Evolutionary conservation across 495 filamentous ascomycete species (phyloP).

Genomic region (Podospora sp.): DNA sequence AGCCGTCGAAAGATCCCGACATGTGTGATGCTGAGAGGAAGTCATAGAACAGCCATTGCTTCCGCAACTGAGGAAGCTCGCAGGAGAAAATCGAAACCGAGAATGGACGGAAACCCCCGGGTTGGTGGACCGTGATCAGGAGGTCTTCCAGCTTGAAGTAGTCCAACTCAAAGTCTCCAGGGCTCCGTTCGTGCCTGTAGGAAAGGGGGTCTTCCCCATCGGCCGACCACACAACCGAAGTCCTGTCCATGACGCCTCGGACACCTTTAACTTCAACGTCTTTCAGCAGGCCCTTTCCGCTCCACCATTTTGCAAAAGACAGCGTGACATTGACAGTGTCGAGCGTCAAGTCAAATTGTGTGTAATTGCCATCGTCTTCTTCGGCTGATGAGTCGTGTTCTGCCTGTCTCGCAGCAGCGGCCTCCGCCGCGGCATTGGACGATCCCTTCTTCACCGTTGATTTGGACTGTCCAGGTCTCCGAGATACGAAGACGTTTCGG

Average conservation of each 20-base stretch:
- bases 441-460: slow-evolving; percentile 91
- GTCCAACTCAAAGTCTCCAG: slow-evolving; percentile 95
- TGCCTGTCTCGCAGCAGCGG: slow-evolving; percentile 69
- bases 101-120: slow-evolving; percentile 86
- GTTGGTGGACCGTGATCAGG: slow-evolving; percentile 89
- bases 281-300: slow-evolving; percentile 86
- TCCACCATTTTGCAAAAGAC: slow-evolving; percentile 98
- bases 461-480: slow-evolving; percentile 77
- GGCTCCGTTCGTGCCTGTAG: slow-evolving; percentile 82
- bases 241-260: slow-evolving; percentile 93
- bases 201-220: slow-evolving; percentile 81
- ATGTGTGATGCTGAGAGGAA: slow-evolving; percentile 93
- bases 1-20: slow-evolving; percentile 94
- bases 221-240: slow-evolving; percentile 69
- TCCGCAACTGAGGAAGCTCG: slow-evolving; percentile 87
- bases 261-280: slow-evolving; percentile 95
- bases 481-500: slow-evolving; percentile 93
- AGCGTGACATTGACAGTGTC: slow-evolving; percentile 94
- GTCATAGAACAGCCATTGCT: slow-evolving; percentile 98
- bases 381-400: slow-evolving; percentile 48
- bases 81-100: slow-evolving; percentile 93
- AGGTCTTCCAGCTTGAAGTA: slow-evolving; percentile 95
- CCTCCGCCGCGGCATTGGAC: slow-evolving; percentile 79
- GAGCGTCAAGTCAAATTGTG: slow-evolving; percentile 93
- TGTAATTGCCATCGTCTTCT: slow-evolving; percentile 93